Conservation (phyloP, 2,329 filamentous ascomycete species). For the Monosporascus sp. region DNA sequence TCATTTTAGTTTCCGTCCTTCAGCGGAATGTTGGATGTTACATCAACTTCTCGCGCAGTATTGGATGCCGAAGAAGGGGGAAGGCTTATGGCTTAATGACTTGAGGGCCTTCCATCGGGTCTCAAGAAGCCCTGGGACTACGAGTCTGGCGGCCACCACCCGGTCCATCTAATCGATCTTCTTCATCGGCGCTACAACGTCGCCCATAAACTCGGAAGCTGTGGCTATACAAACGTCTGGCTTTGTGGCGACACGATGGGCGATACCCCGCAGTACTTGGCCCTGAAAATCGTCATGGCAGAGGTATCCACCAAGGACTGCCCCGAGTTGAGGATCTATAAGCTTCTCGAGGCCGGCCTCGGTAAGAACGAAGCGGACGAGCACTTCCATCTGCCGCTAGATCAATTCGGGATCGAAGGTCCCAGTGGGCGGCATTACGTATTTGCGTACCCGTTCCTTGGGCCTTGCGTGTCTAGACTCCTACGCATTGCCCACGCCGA, state of each 20-base stretch:
- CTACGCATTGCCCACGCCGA: not conserved
- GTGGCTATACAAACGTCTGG: slow-evolving; percentile 39
- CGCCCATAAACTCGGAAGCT: slow-evolving; percentile 37
- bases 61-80: no score
- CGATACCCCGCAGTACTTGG: slow-evolving; percentile 17
- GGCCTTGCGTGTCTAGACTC: slow-evolving; percentile 16
- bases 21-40: no score
- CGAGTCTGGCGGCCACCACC: slow-evolving; percentile 34
- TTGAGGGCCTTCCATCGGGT: slow-evolving; percentile 1
- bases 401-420: slow-evolving; percentile 15
- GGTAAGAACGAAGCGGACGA: not conserved
- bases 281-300: slow-evolving; percentile 28
- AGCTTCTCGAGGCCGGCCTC: slow-evolving; percentile 6
- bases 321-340: slow-evolving; percentile 12
- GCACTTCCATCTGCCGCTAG: slow-evolving; percentile 14
- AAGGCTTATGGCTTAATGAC: no score
- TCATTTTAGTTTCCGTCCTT: no score
- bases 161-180: slow-evolving; percentile 36
- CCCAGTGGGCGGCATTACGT: slow-evolving; percentile 24
- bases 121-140: slow-evolving; percentile 21
- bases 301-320: slow-evolving; percentile 14
- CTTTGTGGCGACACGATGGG: slow-evolving; percentile 23
- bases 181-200: slow-evolving; percentile 33
- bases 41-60: no score
- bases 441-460: slow-evolving; percentile 23